Evolutionary conservation across 441 rosid genomes (phyloP).

Genomic region (Biscutella auriculata): DNA sequence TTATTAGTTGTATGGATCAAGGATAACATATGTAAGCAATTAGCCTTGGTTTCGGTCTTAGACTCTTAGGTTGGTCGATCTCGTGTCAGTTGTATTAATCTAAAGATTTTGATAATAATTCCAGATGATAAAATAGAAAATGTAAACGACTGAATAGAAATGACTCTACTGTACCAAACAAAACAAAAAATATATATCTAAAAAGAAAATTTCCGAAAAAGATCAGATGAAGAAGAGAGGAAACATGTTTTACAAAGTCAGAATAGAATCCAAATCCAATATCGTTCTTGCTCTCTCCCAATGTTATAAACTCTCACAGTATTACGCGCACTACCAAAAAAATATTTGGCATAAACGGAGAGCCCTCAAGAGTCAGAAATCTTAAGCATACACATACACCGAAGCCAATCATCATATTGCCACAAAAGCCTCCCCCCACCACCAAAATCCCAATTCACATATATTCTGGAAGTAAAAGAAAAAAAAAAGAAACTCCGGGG

Average conservation of each 20-base stretch:
- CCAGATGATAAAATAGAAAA: too few species aligned
- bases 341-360: conserved; percentile 22
- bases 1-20: too few species aligned
- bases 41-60: too few species aligned
- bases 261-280: background rate
- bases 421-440: conserved; percentile 8
- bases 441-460: conserved; percentile 9
- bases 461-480: background rate
- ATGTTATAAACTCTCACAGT: conserved; percentile 18
- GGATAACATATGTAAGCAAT: too few species aligned
- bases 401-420: background rate
- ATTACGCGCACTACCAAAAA: conserved; percentile 21
- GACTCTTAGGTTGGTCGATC: too few species aligned
- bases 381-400: conserved; percentile 16
- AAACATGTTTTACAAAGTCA: background rate
- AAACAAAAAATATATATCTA: too few species aligned
- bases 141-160: too few species aligned
- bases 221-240: background rate
- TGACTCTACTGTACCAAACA: too few species aligned
- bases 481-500: background rate
- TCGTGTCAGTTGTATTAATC: too few species aligned
- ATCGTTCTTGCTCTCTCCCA: conserved; percentile 6
- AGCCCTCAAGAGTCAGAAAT: conserved; percentile 18
- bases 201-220: too few species aligned
- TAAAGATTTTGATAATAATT: too few species aligned